phyloP scores from a whole-genome alignment of 2,329 filamentous ascomycete genomes.

The Nigrospora sphaerica region DNA sequence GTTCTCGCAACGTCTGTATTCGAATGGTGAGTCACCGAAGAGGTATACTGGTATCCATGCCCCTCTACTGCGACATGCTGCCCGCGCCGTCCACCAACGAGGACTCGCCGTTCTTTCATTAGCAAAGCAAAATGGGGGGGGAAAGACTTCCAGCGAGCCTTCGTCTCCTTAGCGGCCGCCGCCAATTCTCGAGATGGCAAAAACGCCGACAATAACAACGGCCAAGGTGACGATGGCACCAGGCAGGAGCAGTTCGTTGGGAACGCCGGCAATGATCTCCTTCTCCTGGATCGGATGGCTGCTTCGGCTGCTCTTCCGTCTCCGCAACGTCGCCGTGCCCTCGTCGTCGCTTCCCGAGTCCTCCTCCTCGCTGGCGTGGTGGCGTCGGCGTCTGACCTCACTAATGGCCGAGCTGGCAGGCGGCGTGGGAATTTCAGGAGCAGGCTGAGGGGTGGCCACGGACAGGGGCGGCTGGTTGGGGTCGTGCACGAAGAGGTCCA shows the following conservation, averaged over 20 bases:
- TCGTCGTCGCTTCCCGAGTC: slow-evolving; percentile 51
- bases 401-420: slow-evolving; percentile 36
- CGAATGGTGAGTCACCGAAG: too few relatives aligned
- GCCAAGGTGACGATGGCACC: slow-evolving; percentile 94
- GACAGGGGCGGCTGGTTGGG: slow-evolving; percentile 81
- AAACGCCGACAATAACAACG: slow-evolving; percentile 88
- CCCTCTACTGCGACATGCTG: too few relatives aligned
- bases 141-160: too few relatives aligned
- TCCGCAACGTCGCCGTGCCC: slow-evolving; percentile 43
- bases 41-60: too few relatives aligned
- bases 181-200: slow-evolving; percentile 69
- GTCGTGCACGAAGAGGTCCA: slow-evolving; percentile 94
- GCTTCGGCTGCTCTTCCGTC: slow-evolving; percentile 36
- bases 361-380: slow-evolving; percentile 34
- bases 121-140: too few relatives aligned
- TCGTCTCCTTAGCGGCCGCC: slow-evolving; percentile 25
- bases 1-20: too few relatives aligned
- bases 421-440: slow-evolving; percentile 37
- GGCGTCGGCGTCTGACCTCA: slow-evolving; percentile 43
- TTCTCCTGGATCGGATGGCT: slow-evolving; percentile 44
- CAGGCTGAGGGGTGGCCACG: slow-evolving; percentile 42
- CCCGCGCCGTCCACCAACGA: too few relatives aligned
- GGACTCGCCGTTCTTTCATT: too few relatives aligned
- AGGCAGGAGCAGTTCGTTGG: slow-evolving; percentile 87
- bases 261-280: slow-evolving; percentile 82